Conservation (phyloP, 2,329 filamentous ascomycete genomes). For the Capronia coronata region DNA sequence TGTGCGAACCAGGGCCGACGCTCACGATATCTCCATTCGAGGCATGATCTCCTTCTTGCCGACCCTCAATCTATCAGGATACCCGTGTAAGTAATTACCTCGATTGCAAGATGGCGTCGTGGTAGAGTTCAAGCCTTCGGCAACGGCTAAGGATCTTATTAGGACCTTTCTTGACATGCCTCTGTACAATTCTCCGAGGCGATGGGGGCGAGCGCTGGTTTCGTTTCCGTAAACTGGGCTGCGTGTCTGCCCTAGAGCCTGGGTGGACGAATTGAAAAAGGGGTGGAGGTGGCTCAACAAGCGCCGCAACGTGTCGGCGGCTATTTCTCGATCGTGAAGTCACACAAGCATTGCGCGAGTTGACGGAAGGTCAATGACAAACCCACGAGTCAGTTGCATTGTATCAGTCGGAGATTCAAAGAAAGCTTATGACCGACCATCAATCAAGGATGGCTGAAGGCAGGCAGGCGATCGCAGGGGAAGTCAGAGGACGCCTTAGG, state of each 20-base stretch:
- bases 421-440: no score
- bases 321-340: conserved; percentile 15
- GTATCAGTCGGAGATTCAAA: no score
- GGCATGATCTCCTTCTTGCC: no score
- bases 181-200: conserved; percentile 11
- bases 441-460: no score
- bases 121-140: conserved; percentile 3
- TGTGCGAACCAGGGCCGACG: neutral
- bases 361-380: conserved; percentile 2
- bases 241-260: conserved; percentile 12
- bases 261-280: conserved; percentile 10
- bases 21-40: no score
- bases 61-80: no score
- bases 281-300: conserved; percentile 15
- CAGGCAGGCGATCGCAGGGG: no score
- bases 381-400: no score
- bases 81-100: neutral
- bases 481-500: no score
- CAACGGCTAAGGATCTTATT: neutral
- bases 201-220: conserved; percentile 2
- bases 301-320: conserved; percentile 21
- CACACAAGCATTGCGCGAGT: conserved; percentile 6
- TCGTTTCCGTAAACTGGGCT: conserved; percentile 1
- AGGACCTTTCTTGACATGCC: conserved; percentile 4
- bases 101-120: neutral